Evolutionary conservation across 2,329 filamentous ascomycete genomes (phyloP).

Genomic region (Sphaceloma murrayae): DNA sequence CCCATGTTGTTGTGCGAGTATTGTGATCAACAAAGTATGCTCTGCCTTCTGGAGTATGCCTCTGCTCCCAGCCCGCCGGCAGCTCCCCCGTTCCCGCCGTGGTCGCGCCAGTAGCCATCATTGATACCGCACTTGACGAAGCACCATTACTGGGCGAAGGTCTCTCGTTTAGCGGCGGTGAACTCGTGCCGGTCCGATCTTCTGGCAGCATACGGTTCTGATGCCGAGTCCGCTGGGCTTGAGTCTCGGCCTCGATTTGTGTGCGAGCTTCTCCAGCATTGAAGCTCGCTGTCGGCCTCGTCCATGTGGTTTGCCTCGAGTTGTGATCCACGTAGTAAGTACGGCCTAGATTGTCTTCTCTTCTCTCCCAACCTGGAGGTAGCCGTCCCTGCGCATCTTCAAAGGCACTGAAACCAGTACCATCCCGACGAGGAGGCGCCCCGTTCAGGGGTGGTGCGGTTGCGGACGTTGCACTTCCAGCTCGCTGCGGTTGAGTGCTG

Average conservation of each 20-base stretch:
- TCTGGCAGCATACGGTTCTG: slow-evolving; percentile 94
- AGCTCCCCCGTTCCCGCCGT: slow-evolving; percentile 91
- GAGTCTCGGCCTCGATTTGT: slow-evolving; percentile 80
- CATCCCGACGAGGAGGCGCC: slow-evolving; percentile 28
- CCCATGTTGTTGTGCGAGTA: slow-evolving; percentile 95
- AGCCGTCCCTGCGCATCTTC: slow-evolving; percentile 91
- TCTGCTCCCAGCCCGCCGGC: slow-evolving; percentile 90
- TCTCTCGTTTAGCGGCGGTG: slow-evolving; percentile 56
- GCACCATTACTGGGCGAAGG: slow-evolving; percentile 26
- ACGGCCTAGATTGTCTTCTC: slow-evolving; percentile 86
- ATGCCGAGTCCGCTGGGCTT: slow-evolving; percentile 84
- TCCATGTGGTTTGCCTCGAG: slow-evolving; percentile 93
- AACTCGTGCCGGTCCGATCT: slow-evolving; percentile 87
- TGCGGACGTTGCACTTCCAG: slow-evolving; percentile 22
- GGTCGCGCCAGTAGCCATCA: slow-evolving; percentile 93
- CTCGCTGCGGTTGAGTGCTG: slow-evolving; percentile 22
- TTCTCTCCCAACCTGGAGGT: slow-evolving; percentile 88
- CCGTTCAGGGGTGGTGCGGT: slow-evolving; percentile 27
- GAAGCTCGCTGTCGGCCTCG: slow-evolving; percentile 69
- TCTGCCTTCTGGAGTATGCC: slow-evolving; percentile 87
- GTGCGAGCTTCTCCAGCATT: slow-evolving; percentile 66
- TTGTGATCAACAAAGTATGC: slow-evolving; percentile 98
- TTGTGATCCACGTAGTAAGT: slow-evolving; percentile 99
- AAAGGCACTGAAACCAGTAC: slow-evolving; percentile 67
- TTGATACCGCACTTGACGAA: slow-evolving; percentile 55